These are phyloP conservation scores for Lophium mytilinum DNA, from an alignment of 495 filamentous ascomycete species.

Conservation along the genomic window DNA sequence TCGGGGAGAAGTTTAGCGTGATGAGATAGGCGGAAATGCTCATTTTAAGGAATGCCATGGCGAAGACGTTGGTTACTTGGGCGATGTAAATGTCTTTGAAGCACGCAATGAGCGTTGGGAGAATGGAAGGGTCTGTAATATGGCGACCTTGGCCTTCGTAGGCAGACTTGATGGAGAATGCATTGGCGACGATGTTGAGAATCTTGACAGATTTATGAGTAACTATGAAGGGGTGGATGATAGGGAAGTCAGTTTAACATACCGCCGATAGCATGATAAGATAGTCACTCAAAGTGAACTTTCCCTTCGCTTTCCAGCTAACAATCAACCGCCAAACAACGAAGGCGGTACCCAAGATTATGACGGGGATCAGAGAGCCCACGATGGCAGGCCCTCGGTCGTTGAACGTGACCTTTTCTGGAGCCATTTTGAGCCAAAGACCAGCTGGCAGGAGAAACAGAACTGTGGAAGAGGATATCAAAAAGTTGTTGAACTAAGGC, in stretches of 20 bases:
- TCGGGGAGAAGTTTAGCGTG: slow-evolving; percentile 4
- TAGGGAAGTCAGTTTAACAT: not conserved
- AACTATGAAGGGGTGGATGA: not conserved
- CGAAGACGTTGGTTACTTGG: slow-evolving; percentile 4
- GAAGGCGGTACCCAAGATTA: not conserved
- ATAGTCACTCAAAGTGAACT: slow-evolving; percentile 1
- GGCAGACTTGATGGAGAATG: not conserved
- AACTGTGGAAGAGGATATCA: too few species aligned
- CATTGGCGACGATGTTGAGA: too few species aligned
- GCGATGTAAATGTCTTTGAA: not conserved
- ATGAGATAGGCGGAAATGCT: slow-evolving; percentile 4
- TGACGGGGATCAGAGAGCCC: not conserved
- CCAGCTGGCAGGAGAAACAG: too few species aligned
- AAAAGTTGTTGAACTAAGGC: too few species aligned
- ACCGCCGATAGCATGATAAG: slow-evolving; percentile 2
- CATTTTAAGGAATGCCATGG: slow-evolving; percentile 2
- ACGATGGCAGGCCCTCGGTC: too few species aligned
- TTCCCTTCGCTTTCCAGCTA: not conserved
- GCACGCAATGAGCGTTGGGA: not conserved
- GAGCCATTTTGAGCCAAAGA: not conserved
- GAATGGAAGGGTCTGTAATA: not conserved
- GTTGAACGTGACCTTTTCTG: not conserved
- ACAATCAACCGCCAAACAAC: not conserved
- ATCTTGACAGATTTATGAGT: not conserved
- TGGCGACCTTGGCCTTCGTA: not conserved